Conservation (phyloP, 805 yeast genomes). For the Torulaspora indica region DNA sequence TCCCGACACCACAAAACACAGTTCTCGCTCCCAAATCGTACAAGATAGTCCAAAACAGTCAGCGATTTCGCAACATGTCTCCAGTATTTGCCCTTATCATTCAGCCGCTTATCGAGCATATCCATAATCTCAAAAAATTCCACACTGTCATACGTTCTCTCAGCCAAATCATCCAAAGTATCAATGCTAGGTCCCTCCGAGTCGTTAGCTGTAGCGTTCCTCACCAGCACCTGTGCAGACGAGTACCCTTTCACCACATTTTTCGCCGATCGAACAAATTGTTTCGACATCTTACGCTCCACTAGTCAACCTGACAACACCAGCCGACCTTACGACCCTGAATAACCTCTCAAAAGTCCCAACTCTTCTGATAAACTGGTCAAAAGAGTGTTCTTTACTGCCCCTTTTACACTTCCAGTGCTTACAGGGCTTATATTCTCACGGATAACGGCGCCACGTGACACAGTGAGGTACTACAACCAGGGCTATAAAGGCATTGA, state of each 20-base stretch:
- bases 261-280: slow-evolving; percentile 74
- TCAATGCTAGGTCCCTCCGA: slow-evolving; percentile 73
- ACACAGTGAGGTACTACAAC: neutral
- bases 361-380: too few relatives aligned
- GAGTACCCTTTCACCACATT: slow-evolving; percentile 77
- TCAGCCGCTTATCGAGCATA: slow-evolving; percentile 82
- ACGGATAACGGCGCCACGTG: slow-evolving; percentile 1
- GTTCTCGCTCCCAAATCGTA: slow-evolving; percentile 78
- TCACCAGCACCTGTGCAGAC: slow-evolving; percentile 77
- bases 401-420: slow-evolving; percentile 3
- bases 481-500: neutral
- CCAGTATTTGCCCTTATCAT: slow-evolving; percentile 96
- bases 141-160: slow-evolving; percentile 61
- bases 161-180: slow-evolving; percentile 81
- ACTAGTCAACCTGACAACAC: neutral
- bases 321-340: too few relatives aligned
- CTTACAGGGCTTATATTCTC: neutral
- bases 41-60: slow-evolving; percentile 78
- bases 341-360: neutral
- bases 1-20: slow-evolving; percentile 90
- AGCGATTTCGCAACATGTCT: slow-evolving; percentile 88
- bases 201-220: slow-evolving; percentile 88
- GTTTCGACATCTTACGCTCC: slow-evolving; percentile 54
- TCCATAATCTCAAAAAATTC: slow-evolving; percentile 89
- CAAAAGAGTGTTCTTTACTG: too few relatives aligned